Conservation (phyloP, 441 rosid genomes). For the Eutrema salsugineum region DNA sequence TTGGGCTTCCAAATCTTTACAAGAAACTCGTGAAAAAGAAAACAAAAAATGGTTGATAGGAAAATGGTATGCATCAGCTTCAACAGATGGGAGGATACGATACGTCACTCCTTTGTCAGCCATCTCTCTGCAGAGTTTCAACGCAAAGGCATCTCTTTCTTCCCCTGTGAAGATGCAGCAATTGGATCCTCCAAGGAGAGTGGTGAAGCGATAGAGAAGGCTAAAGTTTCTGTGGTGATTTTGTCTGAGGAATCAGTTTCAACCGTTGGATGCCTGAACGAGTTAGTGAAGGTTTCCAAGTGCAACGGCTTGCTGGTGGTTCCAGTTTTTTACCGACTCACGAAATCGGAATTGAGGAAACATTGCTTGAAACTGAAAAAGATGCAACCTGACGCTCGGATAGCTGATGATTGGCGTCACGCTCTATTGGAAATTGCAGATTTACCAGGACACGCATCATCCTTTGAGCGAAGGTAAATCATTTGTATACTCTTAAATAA, state of each 20-base stretch:
- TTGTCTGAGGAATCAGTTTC: conserved; percentile 15
- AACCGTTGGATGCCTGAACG: background rate
- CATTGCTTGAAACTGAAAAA: background rate
- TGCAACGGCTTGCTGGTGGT: background rate
- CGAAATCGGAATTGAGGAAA: background rate
- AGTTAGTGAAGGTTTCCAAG: background rate
- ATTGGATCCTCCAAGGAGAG: background rate
- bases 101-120: background rate
- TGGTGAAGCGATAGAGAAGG: background rate
- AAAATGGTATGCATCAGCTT: background rate
- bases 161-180: background rate
- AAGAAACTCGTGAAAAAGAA: background rate
- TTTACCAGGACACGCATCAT: conserved; percentile 7
- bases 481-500: no score
- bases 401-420: background rate
- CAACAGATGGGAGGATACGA: background rate
- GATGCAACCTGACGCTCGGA: background rate
- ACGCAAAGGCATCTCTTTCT: background rate
- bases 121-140: background rate
- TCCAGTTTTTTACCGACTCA: conserved; percentile 21
- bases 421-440: conserved; percentile 1
- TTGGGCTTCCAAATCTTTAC: no score
- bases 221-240: conserved; percentile 2
- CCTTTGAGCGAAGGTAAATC: background rate
- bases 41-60: background rate